Evolutionary conservation across 768 basidiomycete species (phyloP).

Genomic region (Leccinellum albellum): DNA sequence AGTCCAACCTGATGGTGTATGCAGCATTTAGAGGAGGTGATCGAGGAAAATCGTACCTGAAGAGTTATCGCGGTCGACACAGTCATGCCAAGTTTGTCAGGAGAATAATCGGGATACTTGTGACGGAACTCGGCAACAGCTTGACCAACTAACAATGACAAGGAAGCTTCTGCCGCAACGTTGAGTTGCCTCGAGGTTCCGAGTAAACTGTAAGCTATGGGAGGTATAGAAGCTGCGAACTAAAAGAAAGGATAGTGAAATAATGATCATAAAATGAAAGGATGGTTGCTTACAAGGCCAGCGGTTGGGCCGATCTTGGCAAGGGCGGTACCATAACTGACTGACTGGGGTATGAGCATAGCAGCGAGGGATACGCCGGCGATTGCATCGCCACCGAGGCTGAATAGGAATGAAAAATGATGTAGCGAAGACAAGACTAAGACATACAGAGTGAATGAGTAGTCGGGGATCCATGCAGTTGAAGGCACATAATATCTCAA

Average conservation of each 20-base stretch:
- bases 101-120: constrained; percentile 33
- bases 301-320: constrained; percentile 82
- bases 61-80: constrained; percentile 81
- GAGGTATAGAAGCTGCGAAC: constrained; percentile 85
- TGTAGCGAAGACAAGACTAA: not conserved
- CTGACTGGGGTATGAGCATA: constrained; percentile 82
- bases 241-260: constrained; percentile 26
- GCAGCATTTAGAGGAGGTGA: not conserved
- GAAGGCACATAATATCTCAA: constrained; percentile 77
- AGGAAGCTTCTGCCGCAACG: constrained; percentile 85
- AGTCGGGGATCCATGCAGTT: constrained; percentile 74
- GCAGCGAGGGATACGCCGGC: constrained; percentile 84
- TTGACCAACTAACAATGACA: constrained; percentile 85
- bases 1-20: constrained; percentile 59
- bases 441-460: constrained; percentile 62
- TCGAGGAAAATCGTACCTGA: constrained; percentile 47
- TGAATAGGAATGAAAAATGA: constrained; percentile 20
- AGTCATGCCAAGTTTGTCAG: constrained; percentile 55
- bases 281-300: constrained; percentile 59
- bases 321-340: constrained; percentile 87
- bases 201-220: constrained; percentile 84
- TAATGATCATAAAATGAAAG: not conserved
- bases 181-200: constrained; percentile 81
- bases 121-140: constrained; percentile 70
- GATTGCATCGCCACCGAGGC: constrained; percentile 67